A percentile compares a stretch with the other conserved stretches of the same genome.
Conservation (phyloP, 1,284 basidiomycete species). For the Sutorius eximius region DNA sequence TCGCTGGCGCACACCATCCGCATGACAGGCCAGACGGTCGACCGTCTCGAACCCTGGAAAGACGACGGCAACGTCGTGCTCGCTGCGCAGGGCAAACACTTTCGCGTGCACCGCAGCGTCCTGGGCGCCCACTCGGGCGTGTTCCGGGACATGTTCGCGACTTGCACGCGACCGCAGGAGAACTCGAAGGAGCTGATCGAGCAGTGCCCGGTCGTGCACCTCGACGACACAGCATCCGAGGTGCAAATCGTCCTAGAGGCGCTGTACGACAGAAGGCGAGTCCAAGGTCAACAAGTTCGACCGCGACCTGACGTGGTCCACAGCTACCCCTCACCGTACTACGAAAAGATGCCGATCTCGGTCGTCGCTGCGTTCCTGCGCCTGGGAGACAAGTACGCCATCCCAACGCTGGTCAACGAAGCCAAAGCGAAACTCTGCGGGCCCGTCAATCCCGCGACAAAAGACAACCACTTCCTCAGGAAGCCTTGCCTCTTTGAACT, state of each 20-base stretch:
- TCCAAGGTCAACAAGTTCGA: not conserved
- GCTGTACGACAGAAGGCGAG: constrained; percentile 17
- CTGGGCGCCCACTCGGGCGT: constrained; percentile 9
- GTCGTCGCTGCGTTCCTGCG: constrained; percentile 7
- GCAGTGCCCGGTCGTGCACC: constrained; percentile 7
- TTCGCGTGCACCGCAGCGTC: constrained; percentile 14
- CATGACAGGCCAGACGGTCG: not conserved
- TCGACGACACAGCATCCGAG: constrained; percentile 8
- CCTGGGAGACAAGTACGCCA: constrained; percentile 18
- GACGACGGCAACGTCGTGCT: constrained; percentile 1
- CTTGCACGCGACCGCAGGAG: not conserved
- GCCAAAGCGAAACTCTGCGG: constrained; percentile 12
- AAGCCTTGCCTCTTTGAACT: not conserved
- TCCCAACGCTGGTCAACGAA: not conserved
- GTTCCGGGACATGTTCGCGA: constrained; percentile 14
- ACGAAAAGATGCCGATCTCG: not conserved
- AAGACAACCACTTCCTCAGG: not conserved
- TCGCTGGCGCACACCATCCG: no score
- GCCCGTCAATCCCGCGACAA: not conserved
- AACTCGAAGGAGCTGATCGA: constrained; percentile 3
- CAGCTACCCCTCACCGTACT: constrained; percentile 1
- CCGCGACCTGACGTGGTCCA: not conserved
- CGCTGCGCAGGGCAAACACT: constrained; percentile 10
- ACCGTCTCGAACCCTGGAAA: not conserved
- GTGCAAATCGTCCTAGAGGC: constrained; percentile 12